These are phyloP conservation scores for Ophiostoma piceae DNA, from an alignment of 2,329 filamentous ascomycete species.

Conservation along the genomic window DNA sequence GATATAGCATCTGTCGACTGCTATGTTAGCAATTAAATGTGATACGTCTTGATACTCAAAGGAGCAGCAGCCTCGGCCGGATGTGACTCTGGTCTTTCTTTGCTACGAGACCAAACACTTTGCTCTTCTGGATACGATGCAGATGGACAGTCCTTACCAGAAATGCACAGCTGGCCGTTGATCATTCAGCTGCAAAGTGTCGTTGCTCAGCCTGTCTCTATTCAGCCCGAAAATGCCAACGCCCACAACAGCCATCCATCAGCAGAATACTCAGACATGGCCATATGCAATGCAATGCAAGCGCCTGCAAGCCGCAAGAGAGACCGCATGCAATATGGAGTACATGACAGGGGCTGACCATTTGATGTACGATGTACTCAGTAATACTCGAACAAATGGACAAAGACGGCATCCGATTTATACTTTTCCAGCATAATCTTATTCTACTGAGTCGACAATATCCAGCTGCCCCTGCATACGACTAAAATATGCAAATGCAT, in stretches of 20 bases:
- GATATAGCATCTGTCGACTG: not conserved
- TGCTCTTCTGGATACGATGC: not conserved
- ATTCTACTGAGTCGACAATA: not conserved
- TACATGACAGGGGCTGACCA: not conserved
- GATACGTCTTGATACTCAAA: not conserved
- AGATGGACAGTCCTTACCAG: not conserved
- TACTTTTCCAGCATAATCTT: not conserved
- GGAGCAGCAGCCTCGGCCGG: not conserved
- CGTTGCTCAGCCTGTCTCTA: not conserved
- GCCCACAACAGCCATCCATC: not conserved
- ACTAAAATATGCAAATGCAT: not conserved
- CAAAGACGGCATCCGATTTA: not conserved
- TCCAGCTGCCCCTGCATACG: not conserved
- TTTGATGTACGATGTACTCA: not conserved
- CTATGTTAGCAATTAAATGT: not conserved
- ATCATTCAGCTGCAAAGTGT: slow-evolving; percentile 6
- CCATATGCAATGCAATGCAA: slow-evolving; percentile 11
- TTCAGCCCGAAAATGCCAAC: not conserved
- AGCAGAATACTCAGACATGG: not conserved
- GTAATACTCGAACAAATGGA: not conserved
- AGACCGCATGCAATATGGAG: not conserved
- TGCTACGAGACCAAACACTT: not conserved
- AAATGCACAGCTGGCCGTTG: not conserved
- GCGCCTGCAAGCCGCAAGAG: not conserved
- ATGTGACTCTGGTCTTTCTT: not conserved